A percentile compares a stretch with the other conserved stretches of the same genome.
Conservation (phyloP, 2,329 filamentous ascomycete genomes). For the Grosmannia huntii region DNA sequence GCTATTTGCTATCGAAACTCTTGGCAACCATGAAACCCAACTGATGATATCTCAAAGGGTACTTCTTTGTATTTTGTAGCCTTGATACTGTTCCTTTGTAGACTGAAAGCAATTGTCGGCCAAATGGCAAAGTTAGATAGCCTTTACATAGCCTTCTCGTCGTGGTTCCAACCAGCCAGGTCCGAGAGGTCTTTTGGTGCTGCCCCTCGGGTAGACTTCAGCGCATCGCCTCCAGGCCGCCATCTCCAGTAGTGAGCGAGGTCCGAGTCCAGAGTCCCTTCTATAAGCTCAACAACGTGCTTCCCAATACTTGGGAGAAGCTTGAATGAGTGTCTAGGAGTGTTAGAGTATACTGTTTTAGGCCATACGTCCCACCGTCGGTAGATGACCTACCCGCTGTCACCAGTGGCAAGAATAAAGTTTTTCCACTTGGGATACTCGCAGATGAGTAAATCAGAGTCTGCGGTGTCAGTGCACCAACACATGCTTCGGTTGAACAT, state of each 20-base stretch:
- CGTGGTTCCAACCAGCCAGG: slow-evolving; percentile 3
- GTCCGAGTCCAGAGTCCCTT: neutral
- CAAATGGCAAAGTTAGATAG: neutral
- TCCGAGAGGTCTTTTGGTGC: slow-evolving; percentile 1
- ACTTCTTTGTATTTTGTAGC: too few relatives aligned
- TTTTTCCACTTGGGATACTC: slow-evolving; percentile 28
- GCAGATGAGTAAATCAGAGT: slow-evolving; percentile 17
- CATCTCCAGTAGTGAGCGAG: slow-evolving; percentile 2
- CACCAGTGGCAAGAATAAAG: slow-evolving; percentile 40
- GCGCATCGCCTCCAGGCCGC: slow-evolving; percentile 4
- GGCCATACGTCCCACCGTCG: neutral
- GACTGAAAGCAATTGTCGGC: neutral
- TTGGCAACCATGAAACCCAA: too few relatives aligned
- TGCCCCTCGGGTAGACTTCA: neutral
- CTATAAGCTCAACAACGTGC: slow-evolving; percentile 3
- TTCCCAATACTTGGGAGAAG: slow-evolving; percentile 4
- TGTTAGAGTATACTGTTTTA: neutral
- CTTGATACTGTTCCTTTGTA: too few relatives aligned
- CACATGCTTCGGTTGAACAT: slow-evolving; percentile 5
- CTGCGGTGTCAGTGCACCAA: slow-evolving; percentile 7
- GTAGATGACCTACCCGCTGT: slow-evolving; percentile 30
- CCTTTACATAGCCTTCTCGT: neutral
- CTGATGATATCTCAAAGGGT: too few relatives aligned
- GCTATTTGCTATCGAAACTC: too few relatives aligned
- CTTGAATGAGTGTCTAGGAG: slow-evolving; percentile 4